phyloP scores from a whole-genome alignment of 208 protist species.

The Leishmania mexicana region DNA sequence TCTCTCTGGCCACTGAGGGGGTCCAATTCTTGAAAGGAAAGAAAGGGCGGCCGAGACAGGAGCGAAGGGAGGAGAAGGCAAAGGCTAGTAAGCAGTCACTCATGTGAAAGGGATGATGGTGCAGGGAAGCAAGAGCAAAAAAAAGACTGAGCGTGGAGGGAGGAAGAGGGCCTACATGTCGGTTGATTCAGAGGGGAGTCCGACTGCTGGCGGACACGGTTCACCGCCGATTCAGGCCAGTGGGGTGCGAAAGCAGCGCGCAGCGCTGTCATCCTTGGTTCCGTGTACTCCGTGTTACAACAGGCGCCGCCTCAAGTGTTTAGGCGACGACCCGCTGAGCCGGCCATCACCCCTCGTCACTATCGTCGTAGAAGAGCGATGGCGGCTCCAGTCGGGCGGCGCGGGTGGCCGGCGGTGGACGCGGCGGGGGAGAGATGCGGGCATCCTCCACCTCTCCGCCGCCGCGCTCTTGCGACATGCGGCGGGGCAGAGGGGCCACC shows the following conservation, averaged over 20 bases:
- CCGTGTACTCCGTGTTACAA: neutral
- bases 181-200: neutral
- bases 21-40: neutral
- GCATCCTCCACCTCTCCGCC: neutral
- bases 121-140: neutral
- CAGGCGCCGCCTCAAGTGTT: neutral
- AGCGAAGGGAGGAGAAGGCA: neutral
- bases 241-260: neutral
- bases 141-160: neutral
- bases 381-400: conserved; percentile 6
- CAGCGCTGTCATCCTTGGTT: neutral
- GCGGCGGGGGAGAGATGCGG: neutral
- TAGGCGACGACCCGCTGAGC: neutral
- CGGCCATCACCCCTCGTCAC: neutral
- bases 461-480: conserved; percentile 46
- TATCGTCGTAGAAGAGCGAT: conserved; percentile 28
- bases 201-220: neutral
- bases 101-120: neutral
- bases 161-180: neutral
- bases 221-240: conserved; percentile 8
- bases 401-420: neutral
- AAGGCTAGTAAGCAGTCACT: neutral
- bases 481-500: conserved; percentile 29
- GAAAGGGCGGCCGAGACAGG: neutral
- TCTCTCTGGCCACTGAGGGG: neutral